Evolutionary conservation across 129 eudicot genomes (phyloP), one percentile per base, ranked within the genome.

Genomic region (Chrysanthemum lavandulifolium): DNA sequence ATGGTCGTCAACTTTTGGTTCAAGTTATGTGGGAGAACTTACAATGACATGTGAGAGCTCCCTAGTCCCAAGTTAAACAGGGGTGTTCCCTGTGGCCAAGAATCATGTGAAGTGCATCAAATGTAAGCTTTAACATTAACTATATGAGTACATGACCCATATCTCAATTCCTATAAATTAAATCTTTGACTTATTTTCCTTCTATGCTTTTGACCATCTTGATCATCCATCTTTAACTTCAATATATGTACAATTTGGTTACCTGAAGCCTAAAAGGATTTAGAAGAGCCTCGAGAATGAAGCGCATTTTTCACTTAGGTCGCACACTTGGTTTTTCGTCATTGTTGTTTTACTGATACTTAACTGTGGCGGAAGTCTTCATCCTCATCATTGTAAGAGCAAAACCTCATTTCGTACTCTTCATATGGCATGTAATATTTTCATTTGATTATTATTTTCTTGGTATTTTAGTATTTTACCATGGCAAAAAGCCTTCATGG

Each of bases 61-160:
- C 69, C 75, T 76, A 78, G 75, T 79, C 72, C 73, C 60, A 15
- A 58, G 8, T 14, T n/a, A 54, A 31, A 14, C 4, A 60, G 40
- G 75, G 70, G 45, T 40, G 45, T 40, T 40, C 47, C 47, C 47
- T 66, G 61, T 61, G 58, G 79, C 78, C 94, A 83, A 71, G 97
- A 65, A 85, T 91, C 95, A 85, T 85, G 97, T 91, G 97, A 87
- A 85, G 77, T 77, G 79, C 81, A 76, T 83, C 89, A 81, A 74
- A 76, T 80, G 85, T 87, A 69, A 76, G 19, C 73, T 67, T 40
- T 67, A 21, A 40, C 90, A 83, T 78, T 83, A 74, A 86, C 48
- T 58, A 15, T 62, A 51, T 61, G 33, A 57, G n/a, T 40, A 59
- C 74, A 2, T 8, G 12, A 25, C 52, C 62, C 73, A 2, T 8